Percentiles rank a stretch among this genome's conserved stretches.
Conservation (phyloP, 306 rosid genomes). For the barrel medic (Medicago truncatula) region MtrunA17r5.0-ANR NC_053049.1:16567501-16568000, state of each 20-base stretch:
- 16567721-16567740: slow-evolving; percentile 74
- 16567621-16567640: slow-evolving; percentile 90
- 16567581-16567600: slow-evolving; percentile 86
- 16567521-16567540: slow-evolving; percentile 68
- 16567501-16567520: slow-evolving; percentile 51
- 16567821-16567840: neutral
- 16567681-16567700: slow-evolving; percentile 80
- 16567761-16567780: slow-evolving; percentile 89
- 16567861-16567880: neutral
- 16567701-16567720: slow-evolving; percentile 86
- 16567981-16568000: slow-evolving; percentile 26
- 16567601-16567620: slow-evolving; percentile 76
- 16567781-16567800: slow-evolving; percentile 61
- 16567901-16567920: slow-evolving; percentile 16
- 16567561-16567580: slow-evolving; percentile 78
- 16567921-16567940: neutral
- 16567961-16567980: neutral
- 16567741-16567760: slow-evolving; percentile 87
- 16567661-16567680: slow-evolving; percentile 90
- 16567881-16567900: neutral
- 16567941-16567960: slow-evolving; percentile 13
- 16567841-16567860: neutral
- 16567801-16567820: slow-evolving; percentile 31
- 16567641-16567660: slow-evolving; percentile 83
- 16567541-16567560: slow-evolving; percentile 89